Evolutionary conservation across 768 basidiomycete species (phyloP).

Genomic region (Rhodotorula sphaerocarpa): DNA sequence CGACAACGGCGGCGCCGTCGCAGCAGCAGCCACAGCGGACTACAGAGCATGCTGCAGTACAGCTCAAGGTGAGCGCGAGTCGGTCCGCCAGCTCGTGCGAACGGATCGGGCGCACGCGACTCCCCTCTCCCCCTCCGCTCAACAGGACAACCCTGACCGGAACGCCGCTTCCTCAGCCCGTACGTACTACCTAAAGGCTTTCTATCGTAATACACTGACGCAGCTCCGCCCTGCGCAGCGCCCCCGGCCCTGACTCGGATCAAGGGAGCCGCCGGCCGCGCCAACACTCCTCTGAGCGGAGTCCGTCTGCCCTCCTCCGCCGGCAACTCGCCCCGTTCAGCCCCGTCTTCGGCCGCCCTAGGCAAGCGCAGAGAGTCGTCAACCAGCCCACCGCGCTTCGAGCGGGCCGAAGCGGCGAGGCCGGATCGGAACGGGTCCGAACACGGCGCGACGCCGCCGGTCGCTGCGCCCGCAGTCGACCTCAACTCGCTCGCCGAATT

Average conservation of each 20-base stretch:
- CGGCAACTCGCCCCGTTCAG: background rate
- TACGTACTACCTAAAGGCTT: background rate
- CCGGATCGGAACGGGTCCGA: background rate
- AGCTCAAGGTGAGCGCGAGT: too few species aligned
- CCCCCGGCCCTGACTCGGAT: conserved; percentile 5
- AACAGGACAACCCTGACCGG: conserved; percentile 4
- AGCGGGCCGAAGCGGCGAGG: background rate
- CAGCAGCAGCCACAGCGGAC: too few species aligned
- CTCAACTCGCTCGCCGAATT: conserved; percentile 60
- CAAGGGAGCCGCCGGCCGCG: background rate
- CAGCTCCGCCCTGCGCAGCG: background rate
- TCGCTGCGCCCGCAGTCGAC: background rate
- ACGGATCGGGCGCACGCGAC: conserved; percentile 8
- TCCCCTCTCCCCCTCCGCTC: background rate
- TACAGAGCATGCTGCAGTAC: too few species aligned
- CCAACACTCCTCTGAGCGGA: background rate
- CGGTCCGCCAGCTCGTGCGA: too few species aligned
- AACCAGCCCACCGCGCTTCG: conserved; percentile 5
- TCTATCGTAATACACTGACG: background rate
- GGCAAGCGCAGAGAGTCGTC: conserved; percentile 12
- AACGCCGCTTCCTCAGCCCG: conserved; percentile 15
- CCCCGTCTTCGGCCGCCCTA: background rate
- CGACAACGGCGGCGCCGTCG: background rate
- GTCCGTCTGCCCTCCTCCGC: conserved; percentile 10
- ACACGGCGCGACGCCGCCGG: background rate